Evolutionary conservation across 371 early-diverging fungal species (phyloP).

Genomic region (Mucor lusitanicus): DNA sequence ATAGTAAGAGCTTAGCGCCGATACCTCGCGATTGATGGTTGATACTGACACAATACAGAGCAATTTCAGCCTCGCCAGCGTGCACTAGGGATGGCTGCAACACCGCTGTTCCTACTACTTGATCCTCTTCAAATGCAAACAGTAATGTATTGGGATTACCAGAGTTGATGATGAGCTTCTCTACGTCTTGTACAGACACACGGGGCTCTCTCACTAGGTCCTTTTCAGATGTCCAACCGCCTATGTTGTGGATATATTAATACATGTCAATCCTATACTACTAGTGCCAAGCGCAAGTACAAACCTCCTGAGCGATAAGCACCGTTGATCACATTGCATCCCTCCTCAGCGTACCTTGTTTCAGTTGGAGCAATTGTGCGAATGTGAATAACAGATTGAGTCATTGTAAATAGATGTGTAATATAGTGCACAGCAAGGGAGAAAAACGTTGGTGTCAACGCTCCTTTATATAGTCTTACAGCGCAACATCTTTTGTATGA

Average conservation of each 20-base stretch:
- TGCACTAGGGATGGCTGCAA: slow-evolving; percentile 23
- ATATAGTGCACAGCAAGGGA: not conserved
- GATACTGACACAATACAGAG: slow-evolving; percentile 55
- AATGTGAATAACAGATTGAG: slow-evolving; percentile 13
- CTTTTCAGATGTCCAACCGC: slow-evolving; percentile 49
- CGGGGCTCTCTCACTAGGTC: slow-evolving; percentile 36
- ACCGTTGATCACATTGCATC: slow-evolving; percentile 11
- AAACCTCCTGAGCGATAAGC: slow-evolving; percentile 26
- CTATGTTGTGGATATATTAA: slow-evolving; percentile 16
- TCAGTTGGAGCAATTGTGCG: slow-evolving; percentile 9
- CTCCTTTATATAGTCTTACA: not conserved
- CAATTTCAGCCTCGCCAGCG: slow-evolving; percentile 33
- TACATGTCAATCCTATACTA: too few relatives aligned
- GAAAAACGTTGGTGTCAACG: not conserved
- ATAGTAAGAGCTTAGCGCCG: slow-evolving; percentile 53
- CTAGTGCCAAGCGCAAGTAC: not conserved
- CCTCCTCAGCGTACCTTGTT: not conserved
- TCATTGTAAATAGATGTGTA: slow-evolving; percentile 9
- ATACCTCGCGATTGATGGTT: slow-evolving; percentile 55
- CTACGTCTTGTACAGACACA: slow-evolving; percentile 30
- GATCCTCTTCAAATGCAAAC: slow-evolving; percentile 30
- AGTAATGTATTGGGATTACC: slow-evolving; percentile 34
- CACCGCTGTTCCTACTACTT: slow-evolving; percentile 43
- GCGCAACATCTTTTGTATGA: not conserved
- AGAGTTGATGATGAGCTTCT: slow-evolving; percentile 14